phyloP scores from a whole-genome alignment of 2,329 filamentous ascomycete species.

The Uncinocarpus reesii region DNA sequence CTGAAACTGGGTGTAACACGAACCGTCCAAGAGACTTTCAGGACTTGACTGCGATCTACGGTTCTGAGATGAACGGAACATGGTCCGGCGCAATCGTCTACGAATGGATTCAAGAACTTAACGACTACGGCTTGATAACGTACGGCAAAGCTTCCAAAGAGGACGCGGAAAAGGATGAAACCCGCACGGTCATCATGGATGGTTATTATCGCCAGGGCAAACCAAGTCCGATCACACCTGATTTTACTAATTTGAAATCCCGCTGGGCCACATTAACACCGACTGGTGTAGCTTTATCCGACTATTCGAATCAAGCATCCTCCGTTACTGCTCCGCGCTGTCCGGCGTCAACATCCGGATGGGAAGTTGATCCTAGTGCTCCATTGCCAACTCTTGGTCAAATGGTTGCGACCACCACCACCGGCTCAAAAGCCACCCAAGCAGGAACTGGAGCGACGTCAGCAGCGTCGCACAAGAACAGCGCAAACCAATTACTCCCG shows the following conservation, averaged over 20 bases:
- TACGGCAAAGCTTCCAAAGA: constrained; percentile 52
- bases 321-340: constrained; percentile 56
- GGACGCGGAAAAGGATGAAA: constrained; percentile 1
- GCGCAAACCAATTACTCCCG: neutral
- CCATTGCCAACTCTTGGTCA: constrained; percentile 59
- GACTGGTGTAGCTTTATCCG: constrained; percentile 54
- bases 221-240: constrained; percentile 61
- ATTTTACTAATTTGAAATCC: constrained; percentile 65
- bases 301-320: constrained; percentile 55
- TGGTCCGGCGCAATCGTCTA: constrained; percentile 76
- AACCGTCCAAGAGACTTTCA: constrained; percentile 35
- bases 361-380: constrained; percentile 62
- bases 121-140: constrained; percentile 69
- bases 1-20: constrained; percentile 73
- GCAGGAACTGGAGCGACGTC: constrained; percentile 1
- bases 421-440: neutral
- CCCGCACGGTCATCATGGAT: constrained; percentile 49
- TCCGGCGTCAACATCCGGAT: constrained; percentile 58
- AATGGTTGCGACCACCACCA: constrained; percentile 22
- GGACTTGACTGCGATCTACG: constrained; percentile 69
- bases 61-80: constrained; percentile 56
- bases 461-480: constrained; percentile 1
- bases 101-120: constrained; percentile 79
- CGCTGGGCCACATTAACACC: constrained; percentile 67
- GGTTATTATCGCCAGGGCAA: constrained; percentile 62